Conservation (phyloP, 495 filamentous ascomycete genomes). For the Neurospora terricola region DNA sequence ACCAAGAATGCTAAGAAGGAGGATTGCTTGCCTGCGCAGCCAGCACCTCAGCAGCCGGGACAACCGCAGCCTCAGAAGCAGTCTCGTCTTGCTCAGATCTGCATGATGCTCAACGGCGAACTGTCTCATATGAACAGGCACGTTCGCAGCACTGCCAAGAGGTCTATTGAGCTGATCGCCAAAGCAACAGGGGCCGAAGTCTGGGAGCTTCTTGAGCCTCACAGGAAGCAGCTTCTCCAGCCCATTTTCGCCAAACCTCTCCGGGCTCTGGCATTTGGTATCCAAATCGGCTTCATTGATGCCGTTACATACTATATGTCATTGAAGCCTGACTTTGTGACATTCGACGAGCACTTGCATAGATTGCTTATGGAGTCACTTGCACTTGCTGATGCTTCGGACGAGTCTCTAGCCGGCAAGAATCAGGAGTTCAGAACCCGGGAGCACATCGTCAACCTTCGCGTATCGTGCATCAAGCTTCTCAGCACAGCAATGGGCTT, state of each 20-base stretch:
- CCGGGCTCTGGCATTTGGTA: slow-evolving; percentile 79
- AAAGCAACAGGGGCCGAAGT: slow-evolving; percentile 65
- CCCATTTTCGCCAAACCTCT: slow-evolving; percentile 93
- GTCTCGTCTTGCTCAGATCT: slow-evolving; percentile 58
- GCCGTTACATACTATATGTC: slow-evolving; percentile 89
- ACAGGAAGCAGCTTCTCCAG: slow-evolving; percentile 73
- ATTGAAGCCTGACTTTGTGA: slow-evolving; percentile 73
- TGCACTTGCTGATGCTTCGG: slow-evolving; percentile 84
- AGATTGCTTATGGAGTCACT: slow-evolving; percentile 85
- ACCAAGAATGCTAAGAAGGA: slow-evolving; percentile 64
- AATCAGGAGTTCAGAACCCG: slow-evolving; percentile 82
- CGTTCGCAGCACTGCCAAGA: slow-evolving; percentile 76
- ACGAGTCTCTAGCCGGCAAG: slow-evolving; percentile 77
- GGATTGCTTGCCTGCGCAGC: slow-evolving; percentile 53
- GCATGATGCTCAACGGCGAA: slow-evolving; percentile 73
- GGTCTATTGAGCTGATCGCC: slow-evolving; percentile 70
- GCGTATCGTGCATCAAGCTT: slow-evolving; percentile 87
- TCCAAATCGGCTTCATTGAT: slow-evolving; percentile 96
- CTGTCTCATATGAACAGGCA: slow-evolving; percentile 89
- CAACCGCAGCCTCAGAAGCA: slow-evolving; percentile 27
- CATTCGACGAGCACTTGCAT: slow-evolving; percentile 83
- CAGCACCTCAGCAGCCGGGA: slow-evolving; percentile 19
- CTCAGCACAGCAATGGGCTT: slow-evolving; percentile 88
- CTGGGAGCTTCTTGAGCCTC: slow-evolving; percentile 74
- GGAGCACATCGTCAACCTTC: slow-evolving; percentile 80